Base-by-base conservation (phyloP, 2,329 filamentous ascomycete genomes). In the Venturia carpophila region DNA sequence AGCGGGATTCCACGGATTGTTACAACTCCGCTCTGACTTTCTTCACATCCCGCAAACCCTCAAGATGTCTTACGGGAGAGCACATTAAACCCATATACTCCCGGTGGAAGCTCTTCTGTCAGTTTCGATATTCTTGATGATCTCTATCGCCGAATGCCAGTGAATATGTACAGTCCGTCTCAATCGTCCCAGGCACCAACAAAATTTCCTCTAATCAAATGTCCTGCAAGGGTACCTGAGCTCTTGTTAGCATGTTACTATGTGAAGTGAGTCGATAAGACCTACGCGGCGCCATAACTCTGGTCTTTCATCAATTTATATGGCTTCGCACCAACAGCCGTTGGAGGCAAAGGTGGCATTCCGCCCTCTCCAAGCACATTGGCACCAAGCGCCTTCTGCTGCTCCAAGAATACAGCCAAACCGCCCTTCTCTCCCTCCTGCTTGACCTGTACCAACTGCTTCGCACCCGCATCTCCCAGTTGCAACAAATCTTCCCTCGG, bases 311-410 rank as follows among this genome's bases (percentile, higher is more conserved):
- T 73, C 71, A 95, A 86, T 77, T 87, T 85, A 75, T 92, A 64
- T 42, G 63, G 63, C 21, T 64, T 64, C 30, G 63, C 63, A 30
- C 34, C 49, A 11, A 56, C n/a, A 24, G 47, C 47, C 21, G 47
- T 87, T 71, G 86, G 87, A 19, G 93, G 94, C 72, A 89, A 78
- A n/a, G 94, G 94, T 66, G 94, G 94, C 77, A 99, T 76, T 1
- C 93, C 92, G 71, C 88, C 82, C 56, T 88, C 82, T 63, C 90
- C 87, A 68, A 97, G 75, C 65, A 92, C 84, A 69, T 80, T 79
- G 71, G 81, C 77, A 45, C 75, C 78, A 52, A 80, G 78, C 47
- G 74, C 78, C 70, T 78, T 81, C 70, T 86, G 83, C 75, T 85
- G 85, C 79, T 90, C 84, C 67, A 97, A 88, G 68, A 86, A 88